phyloP scores from a whole-genome alignment of 2,329 filamentous ascomycete species.

The Xylaria sp. region DNA sequence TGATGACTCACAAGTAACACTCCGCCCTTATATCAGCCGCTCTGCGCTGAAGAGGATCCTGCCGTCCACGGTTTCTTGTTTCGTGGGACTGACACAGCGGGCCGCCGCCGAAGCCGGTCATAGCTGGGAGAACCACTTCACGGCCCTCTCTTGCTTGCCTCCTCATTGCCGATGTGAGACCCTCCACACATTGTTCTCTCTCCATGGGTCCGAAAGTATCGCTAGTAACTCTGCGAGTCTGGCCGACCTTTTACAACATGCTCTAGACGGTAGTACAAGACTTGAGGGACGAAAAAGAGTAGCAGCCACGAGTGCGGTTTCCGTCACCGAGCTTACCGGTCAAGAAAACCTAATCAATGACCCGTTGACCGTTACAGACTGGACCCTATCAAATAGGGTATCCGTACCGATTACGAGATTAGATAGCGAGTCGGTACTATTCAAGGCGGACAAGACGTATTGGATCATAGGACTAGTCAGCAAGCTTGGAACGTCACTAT shows the following conservation, averaged over 20 bases:
- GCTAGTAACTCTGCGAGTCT: neutral
- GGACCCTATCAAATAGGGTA: constrained; percentile 11
- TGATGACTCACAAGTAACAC: neutral
- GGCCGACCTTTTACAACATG: neutral
- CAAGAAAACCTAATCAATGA: neutral
- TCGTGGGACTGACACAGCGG: constrained; percentile 9
- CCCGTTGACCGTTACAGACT: constrained; percentile 14
- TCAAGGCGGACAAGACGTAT: constrained; percentile 33
- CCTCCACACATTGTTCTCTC: neutral
- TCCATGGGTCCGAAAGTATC: constrained; percentile 7
- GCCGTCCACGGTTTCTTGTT: constrained; percentile 2
- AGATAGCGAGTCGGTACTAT: constrained; percentile 27
- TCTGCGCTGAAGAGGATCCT: constrained; percentile 11
- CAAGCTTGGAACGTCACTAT: constrained; percentile 29
- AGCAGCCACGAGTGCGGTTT: neutral
- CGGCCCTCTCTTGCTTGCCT: constrained; percentile 8
- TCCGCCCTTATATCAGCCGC: constrained; percentile 8
- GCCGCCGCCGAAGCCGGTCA: constrained; percentile 6
- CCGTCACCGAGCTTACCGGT: neutral
- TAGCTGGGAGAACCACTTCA: constrained; percentile 3
- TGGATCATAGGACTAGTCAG: constrained; percentile 38
- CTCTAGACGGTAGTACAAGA: neutral
- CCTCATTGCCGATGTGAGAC: constrained; percentile 16
- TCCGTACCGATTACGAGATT: constrained; percentile 8
- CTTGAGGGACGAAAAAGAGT: neutral